Percentiles rank a stretch among this genome's conserved stretches.
Conservation (phyloP, 148 eudicot species). For the Dianthus caryophyllus region DNA sequence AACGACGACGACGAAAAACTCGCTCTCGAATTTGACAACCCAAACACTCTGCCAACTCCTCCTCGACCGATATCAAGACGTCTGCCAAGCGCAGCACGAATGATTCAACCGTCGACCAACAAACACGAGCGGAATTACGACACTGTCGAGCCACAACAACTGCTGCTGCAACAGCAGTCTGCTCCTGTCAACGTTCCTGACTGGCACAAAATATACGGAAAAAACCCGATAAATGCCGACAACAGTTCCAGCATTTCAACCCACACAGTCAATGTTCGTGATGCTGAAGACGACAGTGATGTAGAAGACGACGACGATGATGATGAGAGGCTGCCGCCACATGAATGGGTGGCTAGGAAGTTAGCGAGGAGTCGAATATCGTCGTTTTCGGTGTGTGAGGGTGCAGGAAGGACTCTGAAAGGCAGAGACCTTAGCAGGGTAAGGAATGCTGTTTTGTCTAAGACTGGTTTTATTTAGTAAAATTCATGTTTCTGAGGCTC, state of each 20-base stretch:
- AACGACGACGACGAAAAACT: conserved; percentile 6
- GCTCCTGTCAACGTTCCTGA: conserved; percentile 74
- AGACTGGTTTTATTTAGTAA: conserved; percentile 33
- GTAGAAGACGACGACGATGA: conserved; percentile 31
- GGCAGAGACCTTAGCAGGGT: conserved; percentile 75
- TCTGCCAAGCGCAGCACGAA: conserved; percentile 44
- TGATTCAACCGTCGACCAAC: conserved; percentile 42
- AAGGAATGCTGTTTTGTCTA: conserved; percentile 59
- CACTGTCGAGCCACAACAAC: conserved; percentile 23
- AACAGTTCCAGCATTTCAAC: conserved; percentile 12
- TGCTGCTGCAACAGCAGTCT: conserved; percentile 35
- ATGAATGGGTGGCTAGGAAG: conserved; percentile 65
- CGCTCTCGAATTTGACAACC: conserved; percentile 5
- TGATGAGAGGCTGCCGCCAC: conserved; percentile 52
- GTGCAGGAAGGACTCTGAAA: conserved; percentile 71
- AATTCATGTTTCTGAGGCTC: no score
- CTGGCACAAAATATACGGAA: conserved; percentile 69
- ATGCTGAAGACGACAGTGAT: conserved; percentile 18
- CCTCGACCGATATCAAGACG: conserved; percentile 31
- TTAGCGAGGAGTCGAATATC: conserved; percentile 39
- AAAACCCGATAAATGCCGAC: conserved; percentile 21
- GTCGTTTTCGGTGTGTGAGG: conserved; percentile 74
- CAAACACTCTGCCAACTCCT: conserved; percentile 6
- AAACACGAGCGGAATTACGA: conserved; percentile 11
- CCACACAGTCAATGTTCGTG: conserved; percentile 20